These are phyloP conservation scores for Taphrina pruni DNA, from an alignment of 1,139 yeast species.

Conservation along the genomic window DNA sequence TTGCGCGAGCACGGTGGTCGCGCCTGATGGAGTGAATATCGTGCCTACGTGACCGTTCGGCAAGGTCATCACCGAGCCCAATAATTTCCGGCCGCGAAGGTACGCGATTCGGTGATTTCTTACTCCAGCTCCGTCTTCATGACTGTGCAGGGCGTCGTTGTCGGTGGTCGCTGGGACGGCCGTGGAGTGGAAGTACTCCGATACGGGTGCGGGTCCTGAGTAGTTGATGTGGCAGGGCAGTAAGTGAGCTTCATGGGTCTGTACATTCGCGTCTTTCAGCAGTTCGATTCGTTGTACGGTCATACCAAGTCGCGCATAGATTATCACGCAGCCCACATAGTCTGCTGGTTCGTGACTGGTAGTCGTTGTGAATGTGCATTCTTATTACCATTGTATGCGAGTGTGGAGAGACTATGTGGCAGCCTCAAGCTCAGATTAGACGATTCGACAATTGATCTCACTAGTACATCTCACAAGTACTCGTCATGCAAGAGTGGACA, in stretches of 20 bases:
- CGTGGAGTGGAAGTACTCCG: slow-evolving; percentile 22
- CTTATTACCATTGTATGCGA: not conserved
- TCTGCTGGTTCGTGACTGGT: too few relatives aligned
- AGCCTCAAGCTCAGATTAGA: too few relatives aligned
- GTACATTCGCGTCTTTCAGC: not conserved
- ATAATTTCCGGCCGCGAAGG: slow-evolving; percentile 32
- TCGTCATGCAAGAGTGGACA: too few relatives aligned
- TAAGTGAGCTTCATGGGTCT: slow-evolving; percentile 14
- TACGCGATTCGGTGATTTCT: slow-evolving; percentile 12
- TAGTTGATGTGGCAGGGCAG: slow-evolving; percentile 38
- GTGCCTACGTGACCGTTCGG: slow-evolving; percentile 31
- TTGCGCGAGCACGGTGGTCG: not conserved
- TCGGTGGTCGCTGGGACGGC: not conserved
- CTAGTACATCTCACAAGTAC: too few relatives aligned
- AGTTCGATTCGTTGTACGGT: not conserved
- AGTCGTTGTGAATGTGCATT: too few relatives aligned
- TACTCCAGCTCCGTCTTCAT: not conserved
- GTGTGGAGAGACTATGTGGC: too few relatives aligned
- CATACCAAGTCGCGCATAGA: too few relatives aligned
- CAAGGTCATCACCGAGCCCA: slow-evolving; percentile 8
- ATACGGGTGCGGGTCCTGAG: slow-evolving; percentile 35
- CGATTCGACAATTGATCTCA: too few relatives aligned
- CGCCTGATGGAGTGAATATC: slow-evolving; percentile 11
- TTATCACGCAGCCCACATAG: too few relatives aligned
- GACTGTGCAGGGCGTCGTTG: too few relatives aligned